Evolutionary conservation across 106 monocot genomes (phyloP).

Genomic region (Dendrobium officinale): DNA sequence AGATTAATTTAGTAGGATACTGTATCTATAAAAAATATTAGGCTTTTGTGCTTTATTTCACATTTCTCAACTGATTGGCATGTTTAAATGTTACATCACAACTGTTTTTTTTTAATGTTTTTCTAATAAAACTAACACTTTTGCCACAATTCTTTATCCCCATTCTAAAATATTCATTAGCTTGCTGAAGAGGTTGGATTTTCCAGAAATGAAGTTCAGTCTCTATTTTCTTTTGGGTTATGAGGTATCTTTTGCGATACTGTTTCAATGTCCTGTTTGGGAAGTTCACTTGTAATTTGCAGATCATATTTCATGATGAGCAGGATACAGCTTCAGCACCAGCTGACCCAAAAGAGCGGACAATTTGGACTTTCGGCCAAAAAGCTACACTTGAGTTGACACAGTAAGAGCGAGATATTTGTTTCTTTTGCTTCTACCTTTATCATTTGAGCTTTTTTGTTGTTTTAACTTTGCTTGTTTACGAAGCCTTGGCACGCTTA

Average conservation of each 20-base stretch:
- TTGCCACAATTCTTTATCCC: not conserved
- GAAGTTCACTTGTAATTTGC: not conserved
- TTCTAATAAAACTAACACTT: not conserved
- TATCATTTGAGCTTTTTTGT: slow-evolving; percentile 1
- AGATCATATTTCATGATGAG: not conserved
- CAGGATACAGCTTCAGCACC: slow-evolving; percentile 77
- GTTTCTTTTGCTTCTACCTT: not conserved
- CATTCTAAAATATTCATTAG: slow-evolving; percentile 26
- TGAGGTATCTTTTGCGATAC: slow-evolving; percentile 51
- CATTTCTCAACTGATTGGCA: not conserved
- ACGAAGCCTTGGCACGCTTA: not conserved
- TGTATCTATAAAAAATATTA: not conserved
- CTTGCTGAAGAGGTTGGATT: slow-evolving; percentile 91
- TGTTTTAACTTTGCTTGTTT: not conserved
- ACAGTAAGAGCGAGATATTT: slow-evolving; percentile 42
- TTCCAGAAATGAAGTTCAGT: slow-evolving; percentile 95
- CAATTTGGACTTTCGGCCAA: slow-evolving; percentile 86
- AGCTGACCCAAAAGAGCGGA: slow-evolving; percentile 57
- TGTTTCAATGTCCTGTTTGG: not conserved
- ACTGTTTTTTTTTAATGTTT: not conserved
- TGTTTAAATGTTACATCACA: not conserved
- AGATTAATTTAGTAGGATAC: not conserved
- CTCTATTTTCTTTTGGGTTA: slow-evolving; percentile 92
- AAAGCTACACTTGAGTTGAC: slow-evolving; percentile 95
- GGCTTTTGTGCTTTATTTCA: not conserved